Conservation (phyloP, 2,329 filamentous ascomycete genomes). For the Emmonsiellopsis sp. region DNA sequence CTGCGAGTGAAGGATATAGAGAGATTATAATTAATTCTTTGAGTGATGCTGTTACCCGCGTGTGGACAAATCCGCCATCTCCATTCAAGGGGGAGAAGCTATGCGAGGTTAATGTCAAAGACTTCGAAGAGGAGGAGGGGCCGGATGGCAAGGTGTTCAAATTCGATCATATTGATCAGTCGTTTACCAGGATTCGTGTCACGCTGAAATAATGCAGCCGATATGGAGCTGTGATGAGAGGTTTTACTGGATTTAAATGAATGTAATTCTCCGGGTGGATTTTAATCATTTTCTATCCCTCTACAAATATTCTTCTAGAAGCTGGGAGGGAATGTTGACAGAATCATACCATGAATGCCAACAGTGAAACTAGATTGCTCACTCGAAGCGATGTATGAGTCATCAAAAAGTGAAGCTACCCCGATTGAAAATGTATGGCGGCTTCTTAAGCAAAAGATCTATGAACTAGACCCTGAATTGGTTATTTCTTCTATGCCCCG, state of each 20-base stretch:
- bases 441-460: no score
- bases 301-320: no score
- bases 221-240: neutral
- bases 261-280: neutral
- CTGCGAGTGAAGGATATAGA: slow-evolving; percentile 22
- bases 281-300: no score
- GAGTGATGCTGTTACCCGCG: slow-evolving; percentile 12
- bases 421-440: no score
- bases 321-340: no score
- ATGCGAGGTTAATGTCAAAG: slow-evolving; percentile 9
- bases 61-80: slow-evolving; percentile 13
- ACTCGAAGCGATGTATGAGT: no score
- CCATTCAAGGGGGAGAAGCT: slow-evolving; percentile 10
- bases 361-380: no score
- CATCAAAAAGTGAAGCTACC: no score
- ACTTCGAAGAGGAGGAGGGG: slow-evolving; percentile 9
- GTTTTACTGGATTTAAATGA: neutral
- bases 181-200: neutral
- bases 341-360: no score
- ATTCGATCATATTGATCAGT: neutral
- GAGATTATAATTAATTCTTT: slow-evolving; percentile 29
- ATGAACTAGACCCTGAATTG: no score
- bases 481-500: no score
- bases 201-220: neutral
- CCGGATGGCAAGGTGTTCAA: neutral